Evolutionary conservation across 352 stramenopile genomes (phyloP).

Genomic region (Globisporangium nunn): DNA sequence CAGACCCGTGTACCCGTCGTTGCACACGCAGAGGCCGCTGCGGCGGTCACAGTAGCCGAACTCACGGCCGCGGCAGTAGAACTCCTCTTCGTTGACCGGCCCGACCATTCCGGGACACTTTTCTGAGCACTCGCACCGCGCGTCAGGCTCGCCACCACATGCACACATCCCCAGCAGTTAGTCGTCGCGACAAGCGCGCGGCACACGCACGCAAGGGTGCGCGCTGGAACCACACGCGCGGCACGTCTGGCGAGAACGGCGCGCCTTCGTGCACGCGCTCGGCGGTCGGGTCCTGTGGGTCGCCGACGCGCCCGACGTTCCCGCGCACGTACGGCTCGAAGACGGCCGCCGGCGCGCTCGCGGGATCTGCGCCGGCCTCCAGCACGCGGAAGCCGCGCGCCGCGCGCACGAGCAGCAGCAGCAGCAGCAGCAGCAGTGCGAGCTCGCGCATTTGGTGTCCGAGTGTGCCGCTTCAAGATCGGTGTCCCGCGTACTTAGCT

Average conservation of each 20-base stretch:
- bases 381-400: conserved; percentile 30
- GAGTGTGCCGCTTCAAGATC: background rate
- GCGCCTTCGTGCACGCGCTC: conserved; percentile 84
- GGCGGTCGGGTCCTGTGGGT: conserved; percentile 50
- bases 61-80: conserved; percentile 87
- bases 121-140: conserved; percentile 29
- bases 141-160: too few relatives aligned
- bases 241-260: conserved; percentile 63
- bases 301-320: conserved; percentile 78
- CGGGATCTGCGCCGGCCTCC: conserved; percentile 21
- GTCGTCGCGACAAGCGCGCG: too few relatives aligned
- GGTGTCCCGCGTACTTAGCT: too few relatives aligned
- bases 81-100: conserved; percentile 82
- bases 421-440: background rate
- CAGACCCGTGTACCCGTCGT: conserved; percentile 89
- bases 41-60: conserved; percentile 93
- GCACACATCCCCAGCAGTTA: too few relatives aligned
- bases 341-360: conserved; percentile 23
- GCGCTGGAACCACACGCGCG: conserved; percentile 42
- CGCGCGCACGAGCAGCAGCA: background rate
- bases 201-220: conserved; percentile 26
- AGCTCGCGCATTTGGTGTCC: background rate
- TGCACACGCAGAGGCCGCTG: conserved; percentile 91
- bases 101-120: conserved; percentile 82
- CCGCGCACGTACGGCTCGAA: conserved; percentile 84